Conservation (phyloP, 1,139 yeast species). For the Protomyces arabidopsidicola region DNA sequence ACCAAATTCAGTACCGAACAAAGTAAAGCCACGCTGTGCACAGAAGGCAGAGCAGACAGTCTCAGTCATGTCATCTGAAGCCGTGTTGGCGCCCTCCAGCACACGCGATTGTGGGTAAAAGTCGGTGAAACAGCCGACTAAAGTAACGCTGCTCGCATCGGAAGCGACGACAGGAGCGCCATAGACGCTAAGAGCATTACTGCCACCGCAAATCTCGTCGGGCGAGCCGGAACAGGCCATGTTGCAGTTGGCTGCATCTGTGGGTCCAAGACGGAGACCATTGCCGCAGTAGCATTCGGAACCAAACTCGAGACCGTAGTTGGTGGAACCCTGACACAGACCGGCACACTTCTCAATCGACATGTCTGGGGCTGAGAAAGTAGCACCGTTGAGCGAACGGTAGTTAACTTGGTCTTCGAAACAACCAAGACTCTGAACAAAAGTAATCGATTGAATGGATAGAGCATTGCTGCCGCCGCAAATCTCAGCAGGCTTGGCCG, state of each 20-base stretch:
- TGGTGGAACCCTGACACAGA: not conserved
- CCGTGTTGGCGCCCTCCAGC: not conserved
- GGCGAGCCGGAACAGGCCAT: constrained; percentile 15
- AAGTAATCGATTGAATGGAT: not conserved
- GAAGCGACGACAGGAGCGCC: not conserved
- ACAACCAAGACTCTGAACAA: not conserved
- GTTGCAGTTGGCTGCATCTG: constrained; percentile 8
- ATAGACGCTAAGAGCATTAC: constrained; percentile 9
- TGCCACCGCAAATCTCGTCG: constrained; percentile 15
- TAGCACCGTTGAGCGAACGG: not conserved
- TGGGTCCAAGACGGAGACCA: not conserved
- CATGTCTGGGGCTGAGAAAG: not conserved
- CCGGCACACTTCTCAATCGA: not conserved
- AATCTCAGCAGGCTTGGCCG: constrained; percentile 4
- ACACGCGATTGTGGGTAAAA: not conserved
- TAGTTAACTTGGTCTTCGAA: constrained; percentile 3
- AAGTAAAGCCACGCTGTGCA: not conserved
- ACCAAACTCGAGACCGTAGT: not conserved
- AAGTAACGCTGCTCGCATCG: not conserved
- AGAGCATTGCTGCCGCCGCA: constrained; percentile 18
- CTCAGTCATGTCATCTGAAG: not conserved
- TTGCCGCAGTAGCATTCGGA: constrained; percentile 1
- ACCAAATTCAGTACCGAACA: not conserved
- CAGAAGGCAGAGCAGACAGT: not conserved
- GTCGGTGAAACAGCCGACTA: not conserved